Percentiles rank a stretch among this genome's conserved stretches.
Evolutionary conservation across 2,329 filamentous ascomycete species (phyloP).

Genomic region (Claviceps humidiphila): DNA sequence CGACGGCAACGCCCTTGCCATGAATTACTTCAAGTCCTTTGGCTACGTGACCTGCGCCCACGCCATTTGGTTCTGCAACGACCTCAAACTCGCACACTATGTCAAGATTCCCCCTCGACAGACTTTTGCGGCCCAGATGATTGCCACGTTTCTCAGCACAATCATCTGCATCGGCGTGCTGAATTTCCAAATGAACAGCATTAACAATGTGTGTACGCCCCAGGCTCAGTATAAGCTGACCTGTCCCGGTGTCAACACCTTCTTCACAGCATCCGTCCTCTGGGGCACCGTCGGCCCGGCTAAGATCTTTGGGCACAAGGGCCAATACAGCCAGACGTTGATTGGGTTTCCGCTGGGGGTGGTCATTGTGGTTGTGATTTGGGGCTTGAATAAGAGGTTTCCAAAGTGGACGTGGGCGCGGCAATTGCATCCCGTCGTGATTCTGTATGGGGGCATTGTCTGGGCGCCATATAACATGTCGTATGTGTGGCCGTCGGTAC

Average conservation of each 20-base stretch:
- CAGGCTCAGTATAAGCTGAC: conserved; percentile 35
- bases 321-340: conserved; percentile 34
- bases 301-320: conserved; percentile 35
- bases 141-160: conserved; percentile 40
- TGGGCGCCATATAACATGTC: conserved; percentile 38
- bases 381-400: conserved; percentile 24
- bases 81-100: conserved; percentile 38
- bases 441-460: conserved; percentile 32
- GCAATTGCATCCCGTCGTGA: conserved; percentile 34
- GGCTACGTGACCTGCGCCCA: conserved; percentile 37
- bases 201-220: conserved; percentile 34
- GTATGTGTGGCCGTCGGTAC: conserved; percentile 38
- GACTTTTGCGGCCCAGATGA: conserved; percentile 45
- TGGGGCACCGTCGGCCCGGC: conserved; percentile 41
- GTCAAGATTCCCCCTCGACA: conserved; percentile 48
- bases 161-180: conserved; percentile 36
- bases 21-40: conserved; percentile 43
- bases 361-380: conserved; percentile 29
- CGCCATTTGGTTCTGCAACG: conserved; percentile 36
- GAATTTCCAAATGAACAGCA: conserved; percentile 36
- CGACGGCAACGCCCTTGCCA: conserved; percentile 35
- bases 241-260: conserved; percentile 39
- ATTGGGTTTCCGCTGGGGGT: conserved; percentile 38
- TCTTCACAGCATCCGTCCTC: conserved; percentile 42
- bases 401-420: conserved; percentile 26